phyloP scores from a whole-genome alignment of 805 yeast genomes.

The Torulaspora gathmanii region DNA sequence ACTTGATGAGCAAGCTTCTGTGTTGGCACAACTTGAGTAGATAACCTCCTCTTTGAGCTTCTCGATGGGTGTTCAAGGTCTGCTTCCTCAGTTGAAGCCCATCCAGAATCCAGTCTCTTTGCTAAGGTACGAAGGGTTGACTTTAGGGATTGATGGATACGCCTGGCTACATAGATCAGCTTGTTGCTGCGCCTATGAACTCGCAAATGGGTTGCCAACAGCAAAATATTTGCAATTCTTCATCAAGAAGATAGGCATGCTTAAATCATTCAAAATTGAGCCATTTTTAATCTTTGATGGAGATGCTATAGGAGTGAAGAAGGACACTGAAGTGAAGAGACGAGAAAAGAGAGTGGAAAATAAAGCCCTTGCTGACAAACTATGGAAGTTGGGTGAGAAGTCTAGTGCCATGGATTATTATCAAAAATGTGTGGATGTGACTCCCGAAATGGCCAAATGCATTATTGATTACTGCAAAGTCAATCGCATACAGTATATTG shows the following conservation, averaged over 20 bases:
- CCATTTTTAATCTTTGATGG: constrained; percentile 96
- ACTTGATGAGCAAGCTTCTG: neutral
- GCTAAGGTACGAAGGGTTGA: constrained; percentile 61
- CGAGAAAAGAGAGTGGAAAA: constrained; percentile 53
- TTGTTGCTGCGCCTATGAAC: constrained; percentile 74
- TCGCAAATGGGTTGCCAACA: constrained; percentile 68
- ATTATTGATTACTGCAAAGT: constrained; percentile 66
- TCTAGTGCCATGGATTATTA: constrained; percentile 61
- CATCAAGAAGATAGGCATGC: constrained; percentile 59
- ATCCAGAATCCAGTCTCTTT: constrained; percentile 60
- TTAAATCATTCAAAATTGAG: constrained; percentile 58
- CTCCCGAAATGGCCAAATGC: constrained; percentile 86
- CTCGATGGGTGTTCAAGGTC: constrained; percentile 77
- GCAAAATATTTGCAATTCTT: constrained; percentile 67
- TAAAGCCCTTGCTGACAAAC: constrained; percentile 49
- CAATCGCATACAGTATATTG: constrained; percentile 61
- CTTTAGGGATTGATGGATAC: constrained; percentile 89
- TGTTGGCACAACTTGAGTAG: neutral
- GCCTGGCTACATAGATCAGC: constrained; percentile 94
- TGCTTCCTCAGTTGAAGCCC: constrained; percentile 71
- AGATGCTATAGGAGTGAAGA: constrained; percentile 74
- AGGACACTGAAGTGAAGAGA: constrained; percentile 65
- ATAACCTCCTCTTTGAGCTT: neutral
- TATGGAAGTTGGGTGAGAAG: constrained; percentile 49
- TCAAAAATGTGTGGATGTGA: constrained; percentile 77